Conservation (phyloP, 139 green algal genomes). For the Volvox africanus region DNA sequence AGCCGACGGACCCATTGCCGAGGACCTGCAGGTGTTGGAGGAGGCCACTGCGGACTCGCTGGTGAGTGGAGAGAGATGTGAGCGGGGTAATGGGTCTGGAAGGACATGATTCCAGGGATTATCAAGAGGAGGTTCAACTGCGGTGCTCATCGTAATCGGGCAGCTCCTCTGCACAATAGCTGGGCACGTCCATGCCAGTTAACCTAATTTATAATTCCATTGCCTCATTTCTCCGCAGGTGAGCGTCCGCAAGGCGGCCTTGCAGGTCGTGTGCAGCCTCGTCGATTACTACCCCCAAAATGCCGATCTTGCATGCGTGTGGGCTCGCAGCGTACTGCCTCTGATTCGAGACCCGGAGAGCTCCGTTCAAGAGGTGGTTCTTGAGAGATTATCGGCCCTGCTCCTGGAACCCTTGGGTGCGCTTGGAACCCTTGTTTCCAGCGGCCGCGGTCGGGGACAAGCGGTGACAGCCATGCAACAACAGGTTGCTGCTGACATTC, state of each 20-base stretch:
- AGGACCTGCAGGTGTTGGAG: slow-evolving; percentile 73
- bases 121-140: too few relatives aligned
- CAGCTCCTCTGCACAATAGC: too few relatives aligned
- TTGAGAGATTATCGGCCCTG: slow-evolving; percentile 62
- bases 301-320: slow-evolving; percentile 64
- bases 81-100: too few relatives aligned
- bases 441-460: background rate
- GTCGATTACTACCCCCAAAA: slow-evolving; percentile 63
- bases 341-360: slow-evolving; percentile 72
- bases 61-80: slow-evolving; percentile 61
- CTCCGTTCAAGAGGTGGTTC: slow-evolving; percentile 66
- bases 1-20: slow-evolving; percentile 1
- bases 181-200: too few relatives aligned
- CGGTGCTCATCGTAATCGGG: too few relatives aligned
- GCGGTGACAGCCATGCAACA: slow-evolving; percentile 39
- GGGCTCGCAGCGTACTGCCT: slow-evolving; percentile 72
- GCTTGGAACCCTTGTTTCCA: background rate
- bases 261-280: slow-evolving; percentile 66
- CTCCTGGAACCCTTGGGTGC: slow-evolving; percentile 60
- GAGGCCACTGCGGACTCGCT: slow-evolving; percentile 74
- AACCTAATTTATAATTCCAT: too few relatives aligned
- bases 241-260: slow-evolving; percentile 73
- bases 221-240: slow-evolving; percentile 73
- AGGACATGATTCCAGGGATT: too few relatives aligned
- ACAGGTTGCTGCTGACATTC: slow-evolving; percentile 44